These are phyloP conservation scores for sunflower (Helianthus annuus) DNA, from an alignment of 129 eudicot species.

Conservation along the genomic window DNA sequence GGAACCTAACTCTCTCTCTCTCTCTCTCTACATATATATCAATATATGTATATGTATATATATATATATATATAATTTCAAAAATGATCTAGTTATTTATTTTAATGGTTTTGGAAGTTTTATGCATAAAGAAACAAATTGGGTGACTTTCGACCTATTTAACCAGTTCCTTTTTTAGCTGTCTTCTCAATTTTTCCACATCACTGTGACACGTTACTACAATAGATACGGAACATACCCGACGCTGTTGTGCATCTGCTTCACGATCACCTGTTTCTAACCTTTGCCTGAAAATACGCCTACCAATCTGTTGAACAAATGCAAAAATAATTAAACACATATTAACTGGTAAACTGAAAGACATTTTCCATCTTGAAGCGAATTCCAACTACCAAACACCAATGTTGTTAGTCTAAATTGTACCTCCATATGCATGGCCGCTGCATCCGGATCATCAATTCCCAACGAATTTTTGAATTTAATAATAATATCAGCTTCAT, in stretches of 20 bases:
- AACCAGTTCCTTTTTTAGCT: conserved; percentile 2
- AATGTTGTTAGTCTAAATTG: background rate
- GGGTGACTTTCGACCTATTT: background rate
- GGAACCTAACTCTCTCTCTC: too few relatives aligned
- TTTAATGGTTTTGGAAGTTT: conserved; percentile 6
- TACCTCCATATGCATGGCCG: conserved; percentile 99
- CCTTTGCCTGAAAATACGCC: conserved; percentile 83
- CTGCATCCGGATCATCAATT: conserved; percentile 99
- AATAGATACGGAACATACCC: conserved; percentile 41
- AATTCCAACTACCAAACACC: conserved; percentile 15
- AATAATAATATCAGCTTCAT: conserved; percentile 77
- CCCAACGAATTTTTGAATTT: conserved; percentile 84
- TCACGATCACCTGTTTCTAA: conserved; percentile 97
- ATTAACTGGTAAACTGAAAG: background rate
- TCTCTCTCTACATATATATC: too few relatives aligned
- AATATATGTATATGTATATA: too few relatives aligned
- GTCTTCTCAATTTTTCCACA: background rate
- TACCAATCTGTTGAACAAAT: conserved; percentile 68
- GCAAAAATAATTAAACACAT: conserved; percentile 10
- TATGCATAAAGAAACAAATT: background rate
- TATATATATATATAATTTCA: background rate
- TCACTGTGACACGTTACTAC: background rate
- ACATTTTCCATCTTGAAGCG: background rate
- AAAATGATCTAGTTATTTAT: background rate
- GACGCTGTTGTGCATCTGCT: conserved; percentile 80